Base-by-base conservation (phyloP, 345 rosid genomes). In the Linum lewisii region DNA sequence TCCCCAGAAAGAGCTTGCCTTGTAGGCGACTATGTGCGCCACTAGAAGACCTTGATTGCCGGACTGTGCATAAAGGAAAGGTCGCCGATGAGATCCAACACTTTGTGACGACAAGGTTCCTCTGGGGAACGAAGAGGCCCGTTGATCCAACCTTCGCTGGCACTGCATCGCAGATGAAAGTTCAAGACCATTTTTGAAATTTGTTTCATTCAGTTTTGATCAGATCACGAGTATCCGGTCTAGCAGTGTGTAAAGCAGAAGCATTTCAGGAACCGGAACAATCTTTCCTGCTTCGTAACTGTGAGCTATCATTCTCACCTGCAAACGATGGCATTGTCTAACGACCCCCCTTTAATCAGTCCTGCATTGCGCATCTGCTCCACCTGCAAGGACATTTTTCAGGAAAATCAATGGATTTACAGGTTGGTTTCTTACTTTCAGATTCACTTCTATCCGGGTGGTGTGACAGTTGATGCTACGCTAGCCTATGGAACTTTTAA, bases 51-150 rank as follows among this genome's bases (percentile, higher is more conserved):
- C 96, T 67, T 84, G 95, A 72, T 79, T 84, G 26, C 96, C 96
- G 29, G 21, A 72, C 51, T 23, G 66, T 58, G 90, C 90, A 67
- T 76, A 68, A 92, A 81, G 61, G 98, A 83, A 60, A 92, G 77
- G 65, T 92, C 98, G 15, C 98, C 96, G 14, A 88, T 65, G 68
- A 92, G 80, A 75, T 92, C 98, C 63, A 92, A 73, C 65, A 79
- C 77, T 81, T 92, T 92, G 67, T 92, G 98, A 25, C 96, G 86
- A 76, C 88, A 84, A 42, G 96, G 86, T 76, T 88, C 96, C 22
- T 84, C 73, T 9, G 69, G 72, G 68, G 81, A 92, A 54, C 63
- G 90, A 29, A 86, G 73, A 0, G 96, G 90, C 5, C 82, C 89
- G 63, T 92, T 92, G 80, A 92, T 67, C 98, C 98, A 88, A 66